Evolutionary conservation across 768 basidiomycete species (phyloP).

Genomic region (Mycena latifolia): DNA sequence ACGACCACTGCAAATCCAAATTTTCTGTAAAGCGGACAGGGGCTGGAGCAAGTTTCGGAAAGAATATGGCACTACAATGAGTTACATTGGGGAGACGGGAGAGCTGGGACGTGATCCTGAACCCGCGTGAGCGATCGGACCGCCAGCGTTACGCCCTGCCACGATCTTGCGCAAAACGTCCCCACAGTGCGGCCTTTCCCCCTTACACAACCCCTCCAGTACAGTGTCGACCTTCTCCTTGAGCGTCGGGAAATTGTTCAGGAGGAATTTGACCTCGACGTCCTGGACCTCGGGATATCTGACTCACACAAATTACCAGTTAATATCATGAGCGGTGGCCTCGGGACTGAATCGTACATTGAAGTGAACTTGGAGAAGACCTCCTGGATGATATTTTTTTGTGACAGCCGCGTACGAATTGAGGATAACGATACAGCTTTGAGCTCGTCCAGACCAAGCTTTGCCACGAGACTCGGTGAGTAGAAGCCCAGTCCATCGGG

Average conservation of each 20-base stretch:
- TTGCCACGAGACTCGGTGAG: neutral
- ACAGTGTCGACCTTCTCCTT: neutral
- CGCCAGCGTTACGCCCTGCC: no score
- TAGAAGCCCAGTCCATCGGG: neutral
- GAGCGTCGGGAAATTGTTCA: neutral
- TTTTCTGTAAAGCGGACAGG: no score
- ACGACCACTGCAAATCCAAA: no score
- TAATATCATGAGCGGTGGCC: neutral
- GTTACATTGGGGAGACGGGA: no score
- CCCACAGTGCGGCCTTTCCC: neutral
- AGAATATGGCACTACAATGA: no score
- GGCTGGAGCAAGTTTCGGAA: no score
- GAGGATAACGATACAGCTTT: constrained; percentile 8
- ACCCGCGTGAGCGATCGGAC: no score
- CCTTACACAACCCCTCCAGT: neutral
- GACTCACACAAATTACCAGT: no score
- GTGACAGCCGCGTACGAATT: constrained; percentile 11
- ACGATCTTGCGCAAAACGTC: constrained; percentile 14
- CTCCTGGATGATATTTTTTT: constrained; percentile 10
- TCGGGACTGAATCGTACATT: constrained; percentile 4
- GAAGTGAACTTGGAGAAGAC: constrained; percentile 26
- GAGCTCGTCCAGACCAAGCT: constrained; percentile 22
- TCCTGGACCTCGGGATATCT: constrained; percentile 20
- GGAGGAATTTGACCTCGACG: constrained; percentile 13
- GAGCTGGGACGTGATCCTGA: no score